Evolutionary conservation across 139 green algal genomes (phyloP).

Genomic region (Volvox africanus): DNA sequence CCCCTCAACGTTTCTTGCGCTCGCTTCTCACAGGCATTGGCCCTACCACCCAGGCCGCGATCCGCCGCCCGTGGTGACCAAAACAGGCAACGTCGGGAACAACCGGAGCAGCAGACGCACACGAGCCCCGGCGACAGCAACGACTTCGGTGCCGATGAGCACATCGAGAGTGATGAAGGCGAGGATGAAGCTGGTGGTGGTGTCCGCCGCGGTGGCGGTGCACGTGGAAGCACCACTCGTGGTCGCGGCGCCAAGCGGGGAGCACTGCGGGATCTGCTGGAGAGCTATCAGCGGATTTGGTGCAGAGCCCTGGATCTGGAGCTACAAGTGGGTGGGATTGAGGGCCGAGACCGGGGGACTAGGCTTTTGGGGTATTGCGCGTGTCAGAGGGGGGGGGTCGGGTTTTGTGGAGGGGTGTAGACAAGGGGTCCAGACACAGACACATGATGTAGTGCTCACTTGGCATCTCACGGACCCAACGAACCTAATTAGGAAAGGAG

Average conservation of each 20-base stretch:
- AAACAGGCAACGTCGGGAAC: not conserved
- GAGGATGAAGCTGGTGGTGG: not conserved
- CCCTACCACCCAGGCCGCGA: no score
- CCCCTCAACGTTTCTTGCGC: no score
- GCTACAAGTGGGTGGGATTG: slow-evolving; percentile 47
- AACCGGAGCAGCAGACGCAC: not conserved
- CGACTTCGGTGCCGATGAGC: not conserved
- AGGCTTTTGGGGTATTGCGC: no score
- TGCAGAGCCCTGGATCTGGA: slow-evolving; percentile 58
- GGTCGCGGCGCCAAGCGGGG: slow-evolving; percentile 54
- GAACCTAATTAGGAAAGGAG: no score
- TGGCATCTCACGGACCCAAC: no score
- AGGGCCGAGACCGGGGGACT: not conserved
- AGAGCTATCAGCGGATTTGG: slow-evolving; percentile 50
- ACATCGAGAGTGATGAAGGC: not conserved
- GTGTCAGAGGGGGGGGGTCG: no score
- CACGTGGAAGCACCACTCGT: not conserved
- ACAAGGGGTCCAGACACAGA: no score
- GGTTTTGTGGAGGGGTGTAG: no score
- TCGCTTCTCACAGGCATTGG: no score
- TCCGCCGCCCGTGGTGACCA: not conserved
- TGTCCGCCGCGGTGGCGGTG: not conserved
- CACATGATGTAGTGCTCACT: no score
- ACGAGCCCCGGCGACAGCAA: not conserved
- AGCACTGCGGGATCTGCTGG: slow-evolving; percentile 47